Evolutionary conservation across 371 early-diverging fungal species (phyloP), one percentile per base, ranked within the genome.

Genomic region (Haplosporangium sp.): DNA sequence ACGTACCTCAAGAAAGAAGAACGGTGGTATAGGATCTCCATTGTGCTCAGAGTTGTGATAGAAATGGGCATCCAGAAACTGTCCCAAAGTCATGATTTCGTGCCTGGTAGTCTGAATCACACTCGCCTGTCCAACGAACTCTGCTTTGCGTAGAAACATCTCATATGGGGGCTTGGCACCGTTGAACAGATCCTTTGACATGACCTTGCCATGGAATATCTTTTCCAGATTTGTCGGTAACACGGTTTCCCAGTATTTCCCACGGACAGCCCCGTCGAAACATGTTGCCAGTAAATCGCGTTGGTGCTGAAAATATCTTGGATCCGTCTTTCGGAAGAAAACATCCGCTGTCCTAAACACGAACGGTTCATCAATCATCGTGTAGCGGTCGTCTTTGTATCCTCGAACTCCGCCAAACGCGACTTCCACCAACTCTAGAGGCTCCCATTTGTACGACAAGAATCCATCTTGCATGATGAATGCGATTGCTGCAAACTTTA

Each of bases 21-120:
- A 61, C 21, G 62, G 68, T 6, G 56, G 61, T 23, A 68, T 57
- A 41, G 18, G 37, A 2, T 56, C n/a, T 21, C 68, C 62, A 18
- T 61, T 51, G 2, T 23, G 56, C 13, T 55, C 36, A n/a, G 62
- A 68, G 29, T 56, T 61, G 21, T 23, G n/a, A 37, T 48, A 47
- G 62, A 48, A 13, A 56, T 68, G 68, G 16, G 57, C 68, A 68
- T 54, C 55, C 51, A 68, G 45, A 60, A n/a, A n/a, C n/a, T n/a
- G n/a, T n/a, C n/a, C n/a, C n/a, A n/a, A n/a, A n/a, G n/a, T n/a
- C n/a, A n/a, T n/a, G n/a, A n/a, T n/a, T n/a, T n/a, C n/a, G n/a
- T n/a, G n/a, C n/a, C n/a, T n/a, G n/a, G n/a, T n/a, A n/a, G n/a
- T n/a, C n/a, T n/a, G n/a, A n/a, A n/a, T n/a, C n/a, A n/a, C n/a